Percentiles rank a stretch among this genome's conserved stretches.
Conservation (phyloP, 441 rosid genomes). For the Euphorbia corollata region DNA sequence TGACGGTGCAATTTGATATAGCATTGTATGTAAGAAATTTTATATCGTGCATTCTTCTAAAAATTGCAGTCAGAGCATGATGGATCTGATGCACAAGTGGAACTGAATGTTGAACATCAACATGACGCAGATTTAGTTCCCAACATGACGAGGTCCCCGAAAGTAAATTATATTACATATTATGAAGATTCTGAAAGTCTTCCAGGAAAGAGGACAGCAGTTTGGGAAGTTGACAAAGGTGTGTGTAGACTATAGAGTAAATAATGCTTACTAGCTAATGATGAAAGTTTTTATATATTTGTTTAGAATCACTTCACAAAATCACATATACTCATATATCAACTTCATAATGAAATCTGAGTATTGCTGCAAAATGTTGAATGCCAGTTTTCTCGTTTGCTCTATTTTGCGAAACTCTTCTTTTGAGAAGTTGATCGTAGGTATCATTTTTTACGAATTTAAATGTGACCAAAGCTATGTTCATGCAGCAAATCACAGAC, state of each 20-base stretch:
- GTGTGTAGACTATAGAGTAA: constrained; percentile 10
- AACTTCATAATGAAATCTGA: neutral
- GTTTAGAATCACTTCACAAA: neutral
- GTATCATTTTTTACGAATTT: constrained; percentile 7
- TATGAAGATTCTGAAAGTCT: constrained; percentile 90
- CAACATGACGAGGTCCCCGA: constrained; percentile 77
- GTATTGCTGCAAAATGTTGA: constrained; percentile 1
- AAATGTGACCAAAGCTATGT: constrained; percentile 23
- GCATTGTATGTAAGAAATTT: constrained; percentile 15
- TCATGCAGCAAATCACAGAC: constrained; percentile 90
- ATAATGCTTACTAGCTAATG: constrained; percentile 30
- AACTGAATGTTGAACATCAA: constrained; percentile 68
- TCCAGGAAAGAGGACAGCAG: constrained; percentile 86
- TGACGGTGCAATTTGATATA: neutral
- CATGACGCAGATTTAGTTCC: constrained; percentile 63
- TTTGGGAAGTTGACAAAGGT: constrained; percentile 98
- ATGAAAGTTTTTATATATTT: too few species aligned
- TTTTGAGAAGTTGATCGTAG: neutral
- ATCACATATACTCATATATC: constrained; percentile 4
- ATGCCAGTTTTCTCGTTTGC: neutral
- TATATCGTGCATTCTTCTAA: constrained; percentile 19
- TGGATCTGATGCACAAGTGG: constrained; percentile 82
- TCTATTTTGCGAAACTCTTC: neutral
- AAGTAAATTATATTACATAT: constrained; percentile 75
- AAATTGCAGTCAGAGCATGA: constrained; percentile 83